Conservation (phyloP, 768 basidiomycete genomes). For the Termitomyces sp. region DNA sequence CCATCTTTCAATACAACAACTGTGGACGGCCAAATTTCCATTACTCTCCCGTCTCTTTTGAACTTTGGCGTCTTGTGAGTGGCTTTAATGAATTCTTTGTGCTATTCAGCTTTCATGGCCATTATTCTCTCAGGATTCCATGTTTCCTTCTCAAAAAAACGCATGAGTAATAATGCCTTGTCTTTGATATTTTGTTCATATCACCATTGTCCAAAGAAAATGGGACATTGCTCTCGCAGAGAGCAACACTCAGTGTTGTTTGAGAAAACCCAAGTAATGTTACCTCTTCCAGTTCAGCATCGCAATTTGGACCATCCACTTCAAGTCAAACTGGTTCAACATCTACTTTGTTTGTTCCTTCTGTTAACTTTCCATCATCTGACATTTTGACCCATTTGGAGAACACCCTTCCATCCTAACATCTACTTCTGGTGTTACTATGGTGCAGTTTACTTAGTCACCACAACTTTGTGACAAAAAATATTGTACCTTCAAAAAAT, state of each 20-base stretch:
- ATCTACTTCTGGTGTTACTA: neutral
- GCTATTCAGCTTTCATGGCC: neutral
- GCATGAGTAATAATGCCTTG: neutral
- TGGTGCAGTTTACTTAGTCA: no score
- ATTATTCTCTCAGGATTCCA: neutral
- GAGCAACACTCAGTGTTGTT: neutral
- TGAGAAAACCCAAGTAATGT: neutral
- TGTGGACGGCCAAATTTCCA: neutral
- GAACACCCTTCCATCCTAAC: neutral
- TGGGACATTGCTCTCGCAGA: neutral
- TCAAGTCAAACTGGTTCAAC: neutral
- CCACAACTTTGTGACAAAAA: no score
- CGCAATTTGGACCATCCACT: neutral
- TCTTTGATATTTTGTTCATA: neutral
- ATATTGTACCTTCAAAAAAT: no score
- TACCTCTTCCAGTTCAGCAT: neutral
- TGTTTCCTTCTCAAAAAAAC: neutral
- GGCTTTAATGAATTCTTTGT: neutral
- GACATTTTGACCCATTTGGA: neutral
- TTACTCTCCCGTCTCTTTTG: neutral
- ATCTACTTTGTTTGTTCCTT: neutral
- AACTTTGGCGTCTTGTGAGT: constrained; percentile 1
- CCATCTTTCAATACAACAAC: constrained; percentile 1
- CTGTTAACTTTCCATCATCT: neutral
- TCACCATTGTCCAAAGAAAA: neutral